These are phyloP conservation scores for Alternaria longipes DNA, from an alignment of 2,329 filamentous ascomycete genomes.

Conservation along the genomic window DNA sequence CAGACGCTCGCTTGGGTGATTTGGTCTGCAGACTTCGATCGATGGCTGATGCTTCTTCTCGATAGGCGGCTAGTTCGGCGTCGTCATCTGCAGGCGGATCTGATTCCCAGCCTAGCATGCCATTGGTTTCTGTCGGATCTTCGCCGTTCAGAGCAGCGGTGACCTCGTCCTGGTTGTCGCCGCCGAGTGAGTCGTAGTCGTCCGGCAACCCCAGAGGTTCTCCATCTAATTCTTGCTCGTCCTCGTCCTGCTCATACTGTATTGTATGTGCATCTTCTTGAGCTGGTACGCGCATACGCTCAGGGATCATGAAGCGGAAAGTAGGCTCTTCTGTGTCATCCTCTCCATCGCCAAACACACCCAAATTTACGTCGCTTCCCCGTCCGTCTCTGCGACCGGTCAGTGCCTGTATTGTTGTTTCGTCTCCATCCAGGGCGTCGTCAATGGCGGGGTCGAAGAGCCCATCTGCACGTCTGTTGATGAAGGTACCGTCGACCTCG, in stretches of 20 bases:
- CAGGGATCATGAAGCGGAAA: slow-evolving; percentile 51
- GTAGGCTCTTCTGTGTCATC: slow-evolving; percentile 51
- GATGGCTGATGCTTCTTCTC: slow-evolving; percentile 46
- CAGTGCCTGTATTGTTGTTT: slow-evolving; percentile 44
- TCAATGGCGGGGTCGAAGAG: slow-evolving; percentile 51
- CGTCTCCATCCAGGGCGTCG: slow-evolving; percentile 37
- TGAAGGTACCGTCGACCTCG: slow-evolving; percentile 56
- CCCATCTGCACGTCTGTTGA: slow-evolving; percentile 48
- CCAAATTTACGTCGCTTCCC: slow-evolving; percentile 42
- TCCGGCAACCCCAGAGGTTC: slow-evolving; percentile 32
- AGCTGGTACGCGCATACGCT: slow-evolving; percentile 38
- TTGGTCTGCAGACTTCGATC: slow-evolving; percentile 46
- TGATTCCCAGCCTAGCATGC: slow-evolving; percentile 45
- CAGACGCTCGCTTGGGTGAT: slow-evolving; percentile 30
- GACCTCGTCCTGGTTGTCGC: slow-evolving; percentile 28
- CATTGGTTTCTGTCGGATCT: slow-evolving; percentile 25
- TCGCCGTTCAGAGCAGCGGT: slow-evolving; percentile 40
- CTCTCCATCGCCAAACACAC: slow-evolving; percentile 44
- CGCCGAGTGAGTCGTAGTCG: slow-evolving; percentile 34
- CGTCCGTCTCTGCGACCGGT: slow-evolving; percentile 43
- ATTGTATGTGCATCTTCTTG: slow-evolving; percentile 26
- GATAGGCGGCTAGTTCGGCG: slow-evolving; percentile 44
- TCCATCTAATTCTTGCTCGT: slow-evolving; percentile 12
- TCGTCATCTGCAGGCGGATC: slow-evolving; percentile 38
- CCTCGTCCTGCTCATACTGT: slow-evolving; percentile 15